These are phyloP conservation scores for Nematocida parisii DNA, from an alignment of 371 early-diverging fungal species.

Conservation along the genomic window DNA sequence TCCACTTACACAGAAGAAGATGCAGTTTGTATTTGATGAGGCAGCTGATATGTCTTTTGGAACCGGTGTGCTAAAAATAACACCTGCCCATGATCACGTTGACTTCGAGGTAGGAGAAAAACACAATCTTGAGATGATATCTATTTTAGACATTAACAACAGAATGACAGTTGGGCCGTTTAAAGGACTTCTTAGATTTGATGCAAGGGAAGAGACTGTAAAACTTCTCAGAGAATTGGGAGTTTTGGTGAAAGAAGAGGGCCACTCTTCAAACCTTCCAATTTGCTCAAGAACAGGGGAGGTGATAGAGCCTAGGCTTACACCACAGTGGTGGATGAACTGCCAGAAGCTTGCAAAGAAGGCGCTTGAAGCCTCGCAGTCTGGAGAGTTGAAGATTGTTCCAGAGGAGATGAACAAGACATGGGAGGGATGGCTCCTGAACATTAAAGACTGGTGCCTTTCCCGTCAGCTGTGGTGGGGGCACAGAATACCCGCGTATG, in stretches of 20 bases:
- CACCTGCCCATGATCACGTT: conserved; percentile 96
- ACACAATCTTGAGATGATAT: conserved; percentile 83
- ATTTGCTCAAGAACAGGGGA: conserved; percentile 84
- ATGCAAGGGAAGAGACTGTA: conserved; percentile 82
- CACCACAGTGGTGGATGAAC: conserved; percentile 98
- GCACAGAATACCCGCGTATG: conserved; percentile 93
- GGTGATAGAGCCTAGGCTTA: conserved; percentile 91
- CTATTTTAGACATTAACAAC: conserved; percentile 89
- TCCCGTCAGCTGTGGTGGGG: conserved; percentile 99
- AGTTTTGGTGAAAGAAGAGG: conserved; percentile 79
- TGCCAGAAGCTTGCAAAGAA: conserved; percentile 81
- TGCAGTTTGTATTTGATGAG: conserved; percentile 84
- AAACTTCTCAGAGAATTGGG: conserved; percentile 80
- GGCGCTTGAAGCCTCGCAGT: conserved; percentile 74
- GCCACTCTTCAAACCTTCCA: conserved; percentile 88
- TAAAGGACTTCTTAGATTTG: conserved; percentile 85
- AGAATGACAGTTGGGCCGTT: conserved; percentile 75
- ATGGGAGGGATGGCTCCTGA: conserved; percentile 92
- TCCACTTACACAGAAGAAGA: conserved; percentile 82
- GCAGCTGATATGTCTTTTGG: conserved; percentile 90
- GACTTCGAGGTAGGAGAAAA: conserved; percentile 94
- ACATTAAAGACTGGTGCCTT: conserved; percentile 89
- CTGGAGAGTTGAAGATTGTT: conserved; percentile 79
- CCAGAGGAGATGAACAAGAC: conserved; percentile 84
- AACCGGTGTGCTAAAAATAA: conserved; percentile 98